phyloP scores from a whole-genome alignment of 345 rosid genomes.

The Citrus mangshanensis region DNA sequence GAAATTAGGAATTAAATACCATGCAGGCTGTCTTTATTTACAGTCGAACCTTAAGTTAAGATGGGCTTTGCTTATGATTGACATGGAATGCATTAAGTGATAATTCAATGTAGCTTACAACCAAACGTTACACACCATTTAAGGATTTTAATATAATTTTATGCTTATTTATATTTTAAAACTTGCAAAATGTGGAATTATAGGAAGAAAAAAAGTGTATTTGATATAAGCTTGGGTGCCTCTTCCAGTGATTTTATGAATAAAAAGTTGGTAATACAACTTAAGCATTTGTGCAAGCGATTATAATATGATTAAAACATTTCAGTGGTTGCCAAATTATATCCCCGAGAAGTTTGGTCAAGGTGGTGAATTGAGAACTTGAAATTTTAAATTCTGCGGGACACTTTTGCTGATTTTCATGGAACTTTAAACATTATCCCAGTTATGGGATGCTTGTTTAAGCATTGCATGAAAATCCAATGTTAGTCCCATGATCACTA shows the following conservation, averaged over 20 bases:
- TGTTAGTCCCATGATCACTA: background rate
- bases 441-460: background rate
- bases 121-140: background rate
- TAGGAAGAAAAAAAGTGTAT: background rate
- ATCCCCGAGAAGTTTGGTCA: background rate
- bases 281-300: background rate
- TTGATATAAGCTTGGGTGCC: background rate
- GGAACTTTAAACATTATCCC: background rate
- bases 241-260: background rate
- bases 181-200: background rate
- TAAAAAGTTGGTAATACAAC: background rate
- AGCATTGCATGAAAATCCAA: background rate
- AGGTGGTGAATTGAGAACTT: background rate
- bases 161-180: background rate
- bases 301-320: background rate
- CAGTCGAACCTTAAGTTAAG: background rate
- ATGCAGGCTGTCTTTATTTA: background rate
- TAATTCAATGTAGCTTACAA: background rate
- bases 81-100: background rate
- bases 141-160: background rate
- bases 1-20: background rate
- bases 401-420: background rate
- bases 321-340: background rate
- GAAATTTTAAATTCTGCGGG: background rate
- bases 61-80: background rate